These are phyloP conservation scores for Metschnikowia cerradonensis DNA, from an alignment of 805 yeast genomes.

Conservation along the genomic window DNA sequence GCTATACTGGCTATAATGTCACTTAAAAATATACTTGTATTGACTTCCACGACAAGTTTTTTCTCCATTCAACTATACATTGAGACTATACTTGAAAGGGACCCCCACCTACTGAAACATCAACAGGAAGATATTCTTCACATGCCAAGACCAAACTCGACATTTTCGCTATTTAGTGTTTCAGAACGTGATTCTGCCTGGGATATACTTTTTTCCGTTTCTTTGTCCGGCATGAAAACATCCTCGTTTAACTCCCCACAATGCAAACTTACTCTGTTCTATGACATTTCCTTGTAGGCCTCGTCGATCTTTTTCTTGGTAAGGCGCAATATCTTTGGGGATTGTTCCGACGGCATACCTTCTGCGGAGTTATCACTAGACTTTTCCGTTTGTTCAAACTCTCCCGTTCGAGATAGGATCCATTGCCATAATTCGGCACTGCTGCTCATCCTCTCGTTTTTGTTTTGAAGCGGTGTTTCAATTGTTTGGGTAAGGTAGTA, in stretches of 20 bases:
- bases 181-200: background rate
- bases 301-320: conserved; percentile 15
- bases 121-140: background rate
- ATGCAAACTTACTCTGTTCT: background rate
- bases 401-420: conserved; percentile 13
- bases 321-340: conserved; percentile 15
- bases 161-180: background rate
- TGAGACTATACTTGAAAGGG: background rate
- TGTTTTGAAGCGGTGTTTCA: conserved; percentile 11
- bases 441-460: background rate
- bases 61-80: background rate
- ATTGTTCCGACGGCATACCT: conserved; percentile 3
- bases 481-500: conserved; percentile 10
- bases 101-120: background rate
- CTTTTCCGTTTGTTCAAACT: background rate
- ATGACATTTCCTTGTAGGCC: conserved; percentile 6
- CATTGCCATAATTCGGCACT: conserved; percentile 17
- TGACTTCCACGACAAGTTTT: too few species aligned
- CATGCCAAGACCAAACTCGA: background rate
- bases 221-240: background rate
- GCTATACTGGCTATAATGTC: too few species aligned
- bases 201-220: background rate
- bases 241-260: background rate
- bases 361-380: background rate
- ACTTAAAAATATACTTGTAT: too few species aligned